Conservation (phyloP, 371 early-diverging fungal genomes). For the Apophysomyces variabilis region DNA sequence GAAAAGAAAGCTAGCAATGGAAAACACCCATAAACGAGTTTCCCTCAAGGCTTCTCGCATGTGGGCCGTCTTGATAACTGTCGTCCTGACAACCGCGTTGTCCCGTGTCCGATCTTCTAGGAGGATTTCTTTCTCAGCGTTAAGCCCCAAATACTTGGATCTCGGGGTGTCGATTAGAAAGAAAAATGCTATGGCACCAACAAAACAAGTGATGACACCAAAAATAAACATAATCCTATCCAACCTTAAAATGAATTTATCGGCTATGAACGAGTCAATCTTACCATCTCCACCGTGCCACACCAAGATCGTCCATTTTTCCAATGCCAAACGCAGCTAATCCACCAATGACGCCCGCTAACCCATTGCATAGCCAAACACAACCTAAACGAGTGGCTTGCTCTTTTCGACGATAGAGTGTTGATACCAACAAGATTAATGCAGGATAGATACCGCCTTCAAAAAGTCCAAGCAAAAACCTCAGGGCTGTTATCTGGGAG, state of each 20-base stretch:
- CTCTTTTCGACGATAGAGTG: conserved; percentile 31
- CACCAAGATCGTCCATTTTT: conserved; percentile 45
- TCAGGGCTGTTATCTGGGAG: conserved; percentile 40
- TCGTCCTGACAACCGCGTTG: conserved; percentile 44
- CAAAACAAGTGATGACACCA: conserved; percentile 24
- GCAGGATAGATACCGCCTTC: conserved; percentile 35
- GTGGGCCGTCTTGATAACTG: conserved; percentile 36
- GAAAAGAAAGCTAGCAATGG: conserved; percentile 35
- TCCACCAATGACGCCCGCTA: conserved; percentile 60
- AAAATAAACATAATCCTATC: conserved; percentile 33
- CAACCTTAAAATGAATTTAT: not conserved
- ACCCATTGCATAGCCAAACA: conserved; percentile 29
- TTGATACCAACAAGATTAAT: conserved; percentile 24
- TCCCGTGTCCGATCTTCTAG: conserved; percentile 48
- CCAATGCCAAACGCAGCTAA: conserved; percentile 59
- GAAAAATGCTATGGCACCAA: conserved; percentile 34
- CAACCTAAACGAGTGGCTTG: conserved; percentile 28
- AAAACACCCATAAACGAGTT: conserved; percentile 38
- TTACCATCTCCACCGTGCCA: conserved; percentile 57
- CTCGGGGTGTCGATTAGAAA: conserved; percentile 47
- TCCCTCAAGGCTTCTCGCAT: conserved; percentile 42
- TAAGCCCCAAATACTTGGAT: conserved; percentile 29
- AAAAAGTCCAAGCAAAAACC: conserved; percentile 39
- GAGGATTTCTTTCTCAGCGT: conserved; percentile 40
- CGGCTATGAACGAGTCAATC: conserved; percentile 19